Base-by-base conservation (phyloP, 2,329 filamentous ascomycete species). In the Fusarium sp. region DNA sequence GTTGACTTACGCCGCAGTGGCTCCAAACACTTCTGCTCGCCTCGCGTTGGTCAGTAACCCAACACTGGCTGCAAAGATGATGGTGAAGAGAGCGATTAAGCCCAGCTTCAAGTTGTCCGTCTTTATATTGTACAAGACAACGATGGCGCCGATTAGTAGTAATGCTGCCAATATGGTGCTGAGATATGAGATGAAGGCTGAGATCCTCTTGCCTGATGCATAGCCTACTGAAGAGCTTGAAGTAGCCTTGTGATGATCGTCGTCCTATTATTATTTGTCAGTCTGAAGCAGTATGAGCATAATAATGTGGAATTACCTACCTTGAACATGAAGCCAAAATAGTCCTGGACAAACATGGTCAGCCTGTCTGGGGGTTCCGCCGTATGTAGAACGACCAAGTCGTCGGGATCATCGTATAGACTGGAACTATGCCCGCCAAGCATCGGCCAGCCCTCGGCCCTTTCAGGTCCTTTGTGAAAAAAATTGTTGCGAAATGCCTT, bases 41-140 rank as follows among this genome's bases (percentile, higher is more conserved):
- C 25, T 66, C 11, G 66, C 66, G 16, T 68, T 68, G 39, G 56
- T 66, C 41, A 68, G 54, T 7, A 68, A 32, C 7, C 62, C 62
- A 43, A 68, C 62, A 35, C 59, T 67, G 11, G 59, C 58, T 4
- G 58, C 56, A 39, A 71, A 71, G 3, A 69, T n/a, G 1, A 59
- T 48, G 5, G 62, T 69, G 35, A 71, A 69, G 7, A 71, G 50
- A 20, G 41, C 66, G 1, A 69, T 69, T 14, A 71, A 32, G 20
- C 66, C 69, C 5, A 71, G 41, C 13, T 66, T 69, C 6, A 64
- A 27, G 14, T 56, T 37, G n/a, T 71, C 30, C 4, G 66, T 66
- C 3, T 43, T 25, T 8, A 34, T 39, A 14, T 68, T 71, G 9
- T 71, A 71, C 3, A 71, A 34, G 5, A 69, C 62, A 14, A 69